Conservation (phyloP, 306 rosid species). For the Sesbania bispinosa region DNA sequence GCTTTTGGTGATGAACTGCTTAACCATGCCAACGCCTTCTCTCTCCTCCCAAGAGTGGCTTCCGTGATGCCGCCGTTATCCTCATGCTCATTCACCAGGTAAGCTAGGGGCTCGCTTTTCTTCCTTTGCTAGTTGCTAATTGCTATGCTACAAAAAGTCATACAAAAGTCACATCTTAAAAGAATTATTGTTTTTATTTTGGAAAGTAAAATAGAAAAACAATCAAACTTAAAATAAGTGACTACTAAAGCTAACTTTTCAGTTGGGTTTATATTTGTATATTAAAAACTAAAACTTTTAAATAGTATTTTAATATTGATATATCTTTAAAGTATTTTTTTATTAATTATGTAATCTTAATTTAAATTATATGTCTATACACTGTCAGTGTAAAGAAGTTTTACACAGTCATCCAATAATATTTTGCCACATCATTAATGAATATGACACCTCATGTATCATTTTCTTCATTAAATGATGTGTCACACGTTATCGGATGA, state of each 20-base stretch:
- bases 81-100: slow-evolving; percentile 97
- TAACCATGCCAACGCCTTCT: slow-evolving; percentile 78
- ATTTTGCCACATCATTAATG: too few species aligned
- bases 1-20: slow-evolving; percentile 83
- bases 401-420: too few species aligned
- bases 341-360: too few species aligned
- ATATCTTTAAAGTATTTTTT: too few species aligned
- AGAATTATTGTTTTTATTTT: neutral
- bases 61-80: slow-evolving; percentile 85
- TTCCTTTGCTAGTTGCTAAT: neutral
- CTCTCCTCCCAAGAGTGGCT: slow-evolving; percentile 65
- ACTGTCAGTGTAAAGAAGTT: too few species aligned
- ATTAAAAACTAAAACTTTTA: too few species aligned
- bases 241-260: neutral
- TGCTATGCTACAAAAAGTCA: neutral
- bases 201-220: neutral
- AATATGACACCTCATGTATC: too few species aligned
- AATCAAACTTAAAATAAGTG: neutral
- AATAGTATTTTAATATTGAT: too few species aligned
- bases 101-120: neutral
- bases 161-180: neutral
- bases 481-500: too few species aligned
- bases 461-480: too few species aligned
- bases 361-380: too few species aligned
- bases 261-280: too few species aligned